These are phyloP conservation scores for Exutisphaerella laricina DNA, from an alignment of 2,329 filamentous ascomycete species.

Conservation along the genomic window DNA sequence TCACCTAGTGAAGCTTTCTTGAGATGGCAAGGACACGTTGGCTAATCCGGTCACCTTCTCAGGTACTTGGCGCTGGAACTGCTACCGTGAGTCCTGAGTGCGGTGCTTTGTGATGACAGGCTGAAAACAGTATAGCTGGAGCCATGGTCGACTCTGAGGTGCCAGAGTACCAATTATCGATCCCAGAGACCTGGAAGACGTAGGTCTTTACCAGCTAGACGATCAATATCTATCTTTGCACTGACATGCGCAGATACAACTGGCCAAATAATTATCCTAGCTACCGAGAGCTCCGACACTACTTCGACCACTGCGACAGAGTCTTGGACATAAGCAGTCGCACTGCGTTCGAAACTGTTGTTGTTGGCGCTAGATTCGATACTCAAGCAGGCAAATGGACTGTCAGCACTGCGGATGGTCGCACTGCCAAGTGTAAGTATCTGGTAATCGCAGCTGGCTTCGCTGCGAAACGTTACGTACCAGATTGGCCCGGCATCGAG, in stretches of 20 bases:
- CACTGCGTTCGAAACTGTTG: constrained; percentile 47
- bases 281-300: constrained; percentile 45
- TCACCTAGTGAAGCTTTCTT: no score
- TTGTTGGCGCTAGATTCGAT: constrained; percentile 51
- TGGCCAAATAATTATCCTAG: constrained; percentile 22
- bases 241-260: constrained; percentile 12
- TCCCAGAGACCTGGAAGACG: constrained; percentile 43
- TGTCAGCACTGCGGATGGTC: constrained; percentile 49
- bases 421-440: constrained; percentile 47
- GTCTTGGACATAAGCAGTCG: constrained; percentile 53
- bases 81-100: constrained; percentile 35
- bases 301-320: constrained; percentile 57
- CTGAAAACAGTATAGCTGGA: constrained; percentile 28
- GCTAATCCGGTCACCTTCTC: constrained; percentile 38
- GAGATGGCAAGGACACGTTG: no score
- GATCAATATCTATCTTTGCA: no score
- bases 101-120: neutral
- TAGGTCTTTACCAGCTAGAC: constrained; percentile 30
- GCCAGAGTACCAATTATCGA: constrained; percentile 44
- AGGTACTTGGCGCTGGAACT: constrained; percentile 44
- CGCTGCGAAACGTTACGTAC: constrained; percentile 36
- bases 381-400: constrained; percentile 45
- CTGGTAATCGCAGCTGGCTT: constrained; percentile 49
- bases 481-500: constrained; percentile 34
- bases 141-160: constrained; percentile 45